phyloP scores from a whole-genome alignment of 495 filamentous ascomycete genomes.

The Podospora tetraspora region DNA sequence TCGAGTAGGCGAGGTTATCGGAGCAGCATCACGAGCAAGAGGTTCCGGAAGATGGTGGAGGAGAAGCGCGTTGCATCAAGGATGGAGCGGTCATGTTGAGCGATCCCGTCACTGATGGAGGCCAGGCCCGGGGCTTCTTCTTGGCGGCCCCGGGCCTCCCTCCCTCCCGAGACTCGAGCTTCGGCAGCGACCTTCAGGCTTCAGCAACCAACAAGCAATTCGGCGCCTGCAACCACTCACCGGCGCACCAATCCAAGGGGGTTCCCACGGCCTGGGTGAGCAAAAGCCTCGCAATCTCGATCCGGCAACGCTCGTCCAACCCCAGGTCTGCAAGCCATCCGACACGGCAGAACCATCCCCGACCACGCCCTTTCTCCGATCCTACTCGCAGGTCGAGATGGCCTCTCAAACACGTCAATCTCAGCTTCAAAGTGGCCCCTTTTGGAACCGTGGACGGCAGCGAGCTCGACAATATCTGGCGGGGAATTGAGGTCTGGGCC shows the following conservation, averaged over 20 bases:
- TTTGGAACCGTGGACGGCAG: neutral
- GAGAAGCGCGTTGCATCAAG: neutral
- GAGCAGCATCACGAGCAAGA: conserved; percentile 1
- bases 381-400: conserved; percentile 4
- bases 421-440: neutral
- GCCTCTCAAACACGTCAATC: neutral
- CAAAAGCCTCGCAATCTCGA: conserved; percentile 7
- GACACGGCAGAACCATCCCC: neutral
- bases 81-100: neutral
- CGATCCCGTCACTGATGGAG: neutral
- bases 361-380: neutral
- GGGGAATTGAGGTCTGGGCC: neutral
- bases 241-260: neutral
- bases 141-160: conserved; percentile 1
- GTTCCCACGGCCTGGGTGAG: neutral
- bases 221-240: neutral
- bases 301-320: conserved; percentile 2
- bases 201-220: neutral
- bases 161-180: neutral
- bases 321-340: neutral
- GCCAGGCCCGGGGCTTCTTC: neutral
- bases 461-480: neutral
- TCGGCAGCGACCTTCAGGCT: neutral
- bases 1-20: neutral
- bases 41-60: neutral